Conservation (phyloP, 2,329 filamentous ascomycete genomes). For the Fusarium setosum region DNA sequence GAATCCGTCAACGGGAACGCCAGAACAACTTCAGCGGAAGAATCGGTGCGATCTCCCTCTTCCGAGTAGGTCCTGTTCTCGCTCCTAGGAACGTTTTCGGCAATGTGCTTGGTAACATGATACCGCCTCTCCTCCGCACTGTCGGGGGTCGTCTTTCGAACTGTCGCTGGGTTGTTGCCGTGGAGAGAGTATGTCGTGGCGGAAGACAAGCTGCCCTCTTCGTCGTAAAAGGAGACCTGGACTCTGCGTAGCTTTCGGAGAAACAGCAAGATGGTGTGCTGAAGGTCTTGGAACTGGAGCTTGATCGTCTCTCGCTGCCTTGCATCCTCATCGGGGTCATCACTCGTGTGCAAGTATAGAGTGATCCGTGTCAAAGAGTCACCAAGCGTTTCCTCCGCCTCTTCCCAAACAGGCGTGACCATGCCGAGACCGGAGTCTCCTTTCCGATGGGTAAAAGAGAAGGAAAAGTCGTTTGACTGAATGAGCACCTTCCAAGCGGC, state of each 20-base stretch:
- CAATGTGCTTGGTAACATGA: conserved; percentile 45
- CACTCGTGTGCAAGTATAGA: conserved; percentile 48
- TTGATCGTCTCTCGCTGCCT: conserved; percentile 40
- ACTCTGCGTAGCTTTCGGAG: conserved; percentile 52
- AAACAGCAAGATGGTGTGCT: conserved; percentile 55
- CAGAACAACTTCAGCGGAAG: conserved; percentile 52
- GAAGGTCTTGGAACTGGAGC: conserved; percentile 51
- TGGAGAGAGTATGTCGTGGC: conserved; percentile 20
- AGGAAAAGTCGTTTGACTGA: conserved; percentile 56
- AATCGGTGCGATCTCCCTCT: conserved; percentile 39
- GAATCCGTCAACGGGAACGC: conserved; percentile 56
- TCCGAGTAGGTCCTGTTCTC: conserved; percentile 49
- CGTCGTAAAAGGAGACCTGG: conserved; percentile 44
- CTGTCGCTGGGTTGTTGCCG: conserved; percentile 6
- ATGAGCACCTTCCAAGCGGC: conserved; percentile 57
- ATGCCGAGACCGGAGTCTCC: conserved; percentile 62
- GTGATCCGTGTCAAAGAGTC: conserved; percentile 50
- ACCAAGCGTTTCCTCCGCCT: conserved; percentile 24
- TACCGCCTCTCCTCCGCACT: conserved; percentile 22
- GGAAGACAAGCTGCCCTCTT: conserved; percentile 9
- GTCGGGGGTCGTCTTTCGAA: conserved; percentile 4
- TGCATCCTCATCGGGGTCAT: conserved; percentile 22
- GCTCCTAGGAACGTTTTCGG: conserved; percentile 44
- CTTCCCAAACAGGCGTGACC: conserved; percentile 58
- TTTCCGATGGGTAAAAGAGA: conserved; percentile 53